Base-by-base conservation (phyloP, 345 rosid species). In the Moricandia arvensis region DNA sequence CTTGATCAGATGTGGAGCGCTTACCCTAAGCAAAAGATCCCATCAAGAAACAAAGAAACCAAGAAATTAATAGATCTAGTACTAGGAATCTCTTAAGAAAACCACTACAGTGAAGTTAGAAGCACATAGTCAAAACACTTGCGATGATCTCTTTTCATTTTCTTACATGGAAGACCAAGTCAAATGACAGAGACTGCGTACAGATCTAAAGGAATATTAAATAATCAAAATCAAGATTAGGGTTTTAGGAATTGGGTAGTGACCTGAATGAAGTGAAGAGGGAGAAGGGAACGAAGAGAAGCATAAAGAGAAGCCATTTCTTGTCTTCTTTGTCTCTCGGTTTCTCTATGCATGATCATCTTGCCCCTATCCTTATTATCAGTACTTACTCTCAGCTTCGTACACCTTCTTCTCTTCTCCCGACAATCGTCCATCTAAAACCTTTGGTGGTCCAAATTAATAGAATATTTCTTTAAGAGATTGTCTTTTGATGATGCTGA, bases 1-100 rank as follows among this genome's bases (percentile, higher is more conserved):
- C 86, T 57, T 86, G 93, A 83, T 91, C 98, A 17, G 96, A 87
- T 69, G 80, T 84, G 27, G 97, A 86, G 7, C 98, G 86, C 81
- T 88, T 93, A 80, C 96, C 96, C 98, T 91, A 76, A 1, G 1
- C n/a, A 69, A 70, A 54, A 57, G 49, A 76, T 62, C 58, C 43
- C 37, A 12, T 37, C 43, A 37, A 37, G 43, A 37, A 37, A 4
- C 12, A 60, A 79, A 65, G 47, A 65, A 55, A 66, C 72, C 72
- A 45, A 31, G 35, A 60, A 59, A 18, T 34, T 15, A 3, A 24
- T 26, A 64, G 75, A 77, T 76, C 65, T 53, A 62, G 21, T 15
- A 38, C 34, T 8, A 45, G 17, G 49, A 66, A 66, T 12, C n/a
- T 41, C 60, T 18, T 8, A 64, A 64, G 41, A 37, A 37, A 37